Conservation (phyloP, 495 filamentous ascomycete genomes). For the Penicillium egyptiacum region DNA sequence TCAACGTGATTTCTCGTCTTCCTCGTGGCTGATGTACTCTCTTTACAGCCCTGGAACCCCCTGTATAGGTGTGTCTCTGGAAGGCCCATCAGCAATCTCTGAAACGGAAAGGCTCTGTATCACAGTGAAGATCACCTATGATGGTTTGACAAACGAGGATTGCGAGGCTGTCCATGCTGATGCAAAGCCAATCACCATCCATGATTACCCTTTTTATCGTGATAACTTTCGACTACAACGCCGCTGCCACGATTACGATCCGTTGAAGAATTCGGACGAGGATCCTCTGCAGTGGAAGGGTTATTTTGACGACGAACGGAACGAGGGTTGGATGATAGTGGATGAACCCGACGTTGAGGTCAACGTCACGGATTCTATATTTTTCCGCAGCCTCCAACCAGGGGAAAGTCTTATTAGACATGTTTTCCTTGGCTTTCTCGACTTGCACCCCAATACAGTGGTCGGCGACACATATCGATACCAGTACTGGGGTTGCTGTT, state of each 20-base stretch:
- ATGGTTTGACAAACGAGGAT: conserved; percentile 1
- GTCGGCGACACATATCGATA: background rate
- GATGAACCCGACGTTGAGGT: conserved; percentile 9
- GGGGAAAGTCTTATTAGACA: conserved; percentile 2
- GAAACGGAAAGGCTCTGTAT: background rate
- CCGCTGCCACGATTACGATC: background rate
- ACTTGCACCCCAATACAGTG: background rate
- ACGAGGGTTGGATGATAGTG: background rate
- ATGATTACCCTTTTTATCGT: background rate
- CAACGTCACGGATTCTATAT: conserved; percentile 2
- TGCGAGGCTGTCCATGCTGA: background rate
- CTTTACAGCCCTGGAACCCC: conserved; percentile 10
- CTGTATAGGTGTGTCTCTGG: conserved; percentile 5
- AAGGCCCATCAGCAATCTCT: conserved; percentile 7
- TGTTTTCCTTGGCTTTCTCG: background rate
- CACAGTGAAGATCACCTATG: conserved; percentile 3
- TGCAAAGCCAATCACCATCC: background rate
- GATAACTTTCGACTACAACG: background rate
- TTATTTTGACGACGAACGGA: conserved; percentile 4
- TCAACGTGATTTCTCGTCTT: conserved; percentile 1
- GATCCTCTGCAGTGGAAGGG: conserved; percentile 1
- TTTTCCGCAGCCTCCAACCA: conserved; percentile 6
- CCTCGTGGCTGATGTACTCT: background rate
- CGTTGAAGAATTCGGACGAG: background rate
- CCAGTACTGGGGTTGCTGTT: too few species aligned